Evolutionary conservation across 805 yeast genomes (phyloP), one percentile per base, ranked within the genome.

Genomic region (Kurtzmaniella cleridarum): DNA sequence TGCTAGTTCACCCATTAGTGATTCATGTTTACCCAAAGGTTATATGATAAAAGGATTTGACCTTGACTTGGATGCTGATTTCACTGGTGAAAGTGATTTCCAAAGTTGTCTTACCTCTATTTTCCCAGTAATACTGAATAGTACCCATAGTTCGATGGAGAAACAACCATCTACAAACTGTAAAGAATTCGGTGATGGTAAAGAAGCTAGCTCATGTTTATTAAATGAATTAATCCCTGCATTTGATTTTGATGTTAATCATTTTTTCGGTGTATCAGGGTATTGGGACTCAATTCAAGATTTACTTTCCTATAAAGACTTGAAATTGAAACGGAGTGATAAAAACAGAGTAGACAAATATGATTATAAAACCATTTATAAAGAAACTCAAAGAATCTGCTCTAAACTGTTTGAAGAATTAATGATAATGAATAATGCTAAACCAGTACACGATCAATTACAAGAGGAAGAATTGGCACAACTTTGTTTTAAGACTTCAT

Each of bases 241-340:
- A 6, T 73, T 79, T 57, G 79, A 75, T 46, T 77, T 79, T 49
- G 73, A 74, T 35, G 60, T 73, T 27, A 72, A 76, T 45, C 73
- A 71, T 41, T 80, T 81, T 41, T 62, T 77, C 30, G 87, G 85
- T 0, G 81, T 81, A 7, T 77, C 83, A 43, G 85, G 84, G 3
- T 79, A 79, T 51, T 79, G 83, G 79, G 79, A 79, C 48, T 73
- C 80, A 3, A 62, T 79, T 30, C 68, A 71, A n/a, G 64, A 67
- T 35, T 57, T 78, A 29, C 50, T 75, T 28, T 57, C 64, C 9
- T 60, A 56, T 47, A 53, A 53, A 11, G 59, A 64, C 8, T 28
- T 32, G 5, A 26, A 17, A 9, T 27, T 18, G 13, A 49, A 52
- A 9, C 52, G n/a, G 27, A 11, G 26, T 8, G 15, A n/a, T 36